Conservation (phyloP, 768 basidiomycete species). For the Suillus brevipes region DNA sequence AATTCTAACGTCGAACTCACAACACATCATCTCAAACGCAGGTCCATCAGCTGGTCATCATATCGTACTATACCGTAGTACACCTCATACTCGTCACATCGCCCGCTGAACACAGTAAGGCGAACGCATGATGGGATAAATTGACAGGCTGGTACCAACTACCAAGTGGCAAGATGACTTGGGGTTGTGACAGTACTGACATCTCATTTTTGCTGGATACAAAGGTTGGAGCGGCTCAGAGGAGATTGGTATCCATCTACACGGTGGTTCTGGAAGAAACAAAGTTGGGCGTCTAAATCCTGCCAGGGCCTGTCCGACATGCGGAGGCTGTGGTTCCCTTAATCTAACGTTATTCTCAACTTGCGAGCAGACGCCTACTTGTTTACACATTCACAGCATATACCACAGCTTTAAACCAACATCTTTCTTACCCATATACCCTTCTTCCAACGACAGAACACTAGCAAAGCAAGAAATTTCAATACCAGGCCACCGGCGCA, state of each 20-base stretch:
- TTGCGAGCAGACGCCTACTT: not conserved
- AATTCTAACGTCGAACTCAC: no score
- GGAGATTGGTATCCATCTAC: not conserved
- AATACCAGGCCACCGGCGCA: not conserved
- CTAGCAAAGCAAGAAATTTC: not conserved
- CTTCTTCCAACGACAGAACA: not conserved
- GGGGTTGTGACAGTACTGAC: not conserved
- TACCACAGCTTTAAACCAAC: not conserved
- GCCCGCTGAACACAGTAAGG: not conserved
- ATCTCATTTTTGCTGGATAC: not conserved
- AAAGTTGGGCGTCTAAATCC: not conserved
- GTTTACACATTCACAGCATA: not conserved
- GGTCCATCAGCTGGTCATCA: no score
- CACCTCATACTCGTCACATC: no score
- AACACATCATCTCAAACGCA: no score
- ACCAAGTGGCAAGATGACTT: not conserved
- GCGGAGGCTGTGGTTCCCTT: not conserved
- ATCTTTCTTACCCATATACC: not conserved
- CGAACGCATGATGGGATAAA: not conserved
- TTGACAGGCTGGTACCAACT: not conserved
- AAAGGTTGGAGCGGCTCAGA: no score
- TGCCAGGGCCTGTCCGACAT: not conserved
- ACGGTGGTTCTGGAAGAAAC: not conserved
- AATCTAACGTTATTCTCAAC: not conserved
- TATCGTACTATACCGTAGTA: no score